Evolutionary conservation across 2,329 filamentous ascomycete genomes (phyloP).

Genomic region (Coniella vitis): DNA sequence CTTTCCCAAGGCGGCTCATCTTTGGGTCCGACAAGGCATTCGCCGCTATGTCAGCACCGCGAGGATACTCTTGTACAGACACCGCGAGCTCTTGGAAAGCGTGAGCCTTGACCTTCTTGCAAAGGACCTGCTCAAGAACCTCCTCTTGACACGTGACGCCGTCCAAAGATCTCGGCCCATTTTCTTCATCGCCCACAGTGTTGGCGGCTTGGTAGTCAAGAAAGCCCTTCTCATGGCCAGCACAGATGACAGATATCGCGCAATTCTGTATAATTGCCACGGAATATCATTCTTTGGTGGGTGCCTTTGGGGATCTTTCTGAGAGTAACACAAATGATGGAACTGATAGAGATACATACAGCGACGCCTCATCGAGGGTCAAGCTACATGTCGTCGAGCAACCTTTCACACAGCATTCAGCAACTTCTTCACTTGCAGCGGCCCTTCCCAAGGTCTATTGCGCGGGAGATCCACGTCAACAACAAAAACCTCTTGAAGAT

Average conservation of each 20-base stretch:
- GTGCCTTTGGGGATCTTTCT: slow-evolving; percentile 10
- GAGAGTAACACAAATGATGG: not conserved
- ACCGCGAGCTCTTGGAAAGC: slow-evolving; percentile 35
- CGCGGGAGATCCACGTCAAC: slow-evolving; percentile 43
- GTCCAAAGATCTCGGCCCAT: slow-evolving; percentile 39
- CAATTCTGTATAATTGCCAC: slow-evolving; percentile 49
- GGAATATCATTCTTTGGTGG: slow-evolving; percentile 54
- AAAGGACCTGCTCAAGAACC: slow-evolving; percentile 38
- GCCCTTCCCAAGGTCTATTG: slow-evolving; percentile 44
- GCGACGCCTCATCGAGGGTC: slow-evolving; percentile 57
- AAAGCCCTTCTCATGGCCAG: slow-evolving; percentile 44
- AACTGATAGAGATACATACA: slow-evolving; percentile 22
- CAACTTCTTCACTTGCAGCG: slow-evolving; percentile 43
- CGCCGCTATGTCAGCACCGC: slow-evolving; percentile 40
- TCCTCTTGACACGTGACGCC: slow-evolving; percentile 27
- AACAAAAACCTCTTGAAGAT: slow-evolving; percentile 40
- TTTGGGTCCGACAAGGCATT: slow-evolving; percentile 48
- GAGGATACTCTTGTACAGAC: slow-evolving; percentile 45
- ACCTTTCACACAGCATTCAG: slow-evolving; percentile 48
- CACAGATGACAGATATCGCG: slow-evolving; percentile 29
- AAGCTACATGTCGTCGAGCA: slow-evolving; percentile 53
- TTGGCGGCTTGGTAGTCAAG: slow-evolving; percentile 55
- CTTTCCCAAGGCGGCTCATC: slow-evolving; percentile 29
- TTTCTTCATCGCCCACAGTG: slow-evolving; percentile 54
- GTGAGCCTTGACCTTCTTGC: slow-evolving; percentile 39